Evolutionary conservation across 1,139 yeast species (phyloP), one percentile per base, ranked within the genome.

Genomic region (Yamadazyma triangularis): DNA sequence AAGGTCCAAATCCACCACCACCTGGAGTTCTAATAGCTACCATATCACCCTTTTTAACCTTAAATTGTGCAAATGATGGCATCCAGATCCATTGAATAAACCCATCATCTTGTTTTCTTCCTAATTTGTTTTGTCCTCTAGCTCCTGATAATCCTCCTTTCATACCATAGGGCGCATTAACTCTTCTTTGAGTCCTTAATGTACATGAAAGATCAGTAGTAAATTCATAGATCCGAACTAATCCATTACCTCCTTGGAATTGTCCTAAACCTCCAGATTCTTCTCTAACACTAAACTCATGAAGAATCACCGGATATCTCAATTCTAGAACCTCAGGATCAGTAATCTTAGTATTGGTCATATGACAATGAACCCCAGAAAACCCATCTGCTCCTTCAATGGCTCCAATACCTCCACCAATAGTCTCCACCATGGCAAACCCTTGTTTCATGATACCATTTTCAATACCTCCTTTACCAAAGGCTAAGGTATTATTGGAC

Each of bases 71-170:
- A 32, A 42, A 31, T 1, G 51, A 35, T 16, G 48, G 46, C 21
- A 47, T 27, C 47, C 51, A 35, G 16, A 42, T 42, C 50, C 58
- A 35, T 33, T 38, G 35, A 33, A 46, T 37, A n/a, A n/a, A n/a
- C n/a, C 37, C 40, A 40, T 49, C 38, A 44, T 42, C 31, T 48
- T 50, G 31, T 22, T 41, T 42, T 29, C 58, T 50, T 15, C 67
- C 46, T 80, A 85, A 77, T 15, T 70, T 46, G 42, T 81, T 82
- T 35, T 64, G 54, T 8, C 91, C 91, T 28, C 73, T 56, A 12
- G 52, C 53, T 4, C 84, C 89, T 31, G 67, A 64, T 9, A 53
- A 58, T n/a, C 52, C 52, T 18, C 53, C 53, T 24, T 41, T 38
- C 28, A 48, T 39, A 8, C 53, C 53, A 35, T 36, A 45, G 4